These are phyloP conservation scores for Phytophthora multivora DNA, from an alignment of 352 stramenopile genomes.

Conservation along the genomic window DNA sequence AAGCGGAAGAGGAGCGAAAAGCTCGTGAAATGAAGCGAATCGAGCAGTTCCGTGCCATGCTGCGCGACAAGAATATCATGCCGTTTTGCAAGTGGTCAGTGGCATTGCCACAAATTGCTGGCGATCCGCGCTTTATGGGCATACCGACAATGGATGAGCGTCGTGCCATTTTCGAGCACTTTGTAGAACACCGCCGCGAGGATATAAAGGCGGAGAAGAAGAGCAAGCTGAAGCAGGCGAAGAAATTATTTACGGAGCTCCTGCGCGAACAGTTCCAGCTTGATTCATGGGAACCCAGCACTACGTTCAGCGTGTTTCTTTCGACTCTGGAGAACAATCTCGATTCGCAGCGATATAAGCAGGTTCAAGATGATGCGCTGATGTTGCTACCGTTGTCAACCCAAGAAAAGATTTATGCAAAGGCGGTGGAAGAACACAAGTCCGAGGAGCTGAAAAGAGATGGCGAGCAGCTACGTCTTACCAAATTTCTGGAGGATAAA, in stretches of 20 bases:
- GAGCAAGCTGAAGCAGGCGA: constrained; percentile 64
- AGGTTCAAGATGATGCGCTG: constrained; percentile 46
- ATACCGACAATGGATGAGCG: constrained; percentile 82
- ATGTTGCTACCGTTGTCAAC: constrained; percentile 41
- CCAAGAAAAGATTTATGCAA: constrained; percentile 64
- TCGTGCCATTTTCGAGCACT: constrained; percentile 80
- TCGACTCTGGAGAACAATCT: constrained; percentile 50
- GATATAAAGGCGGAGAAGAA: constrained; percentile 84
- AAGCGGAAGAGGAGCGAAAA: constrained; percentile 31
- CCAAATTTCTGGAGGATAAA: constrained; percentile 38
- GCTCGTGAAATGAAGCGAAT: constrained; percentile 53
- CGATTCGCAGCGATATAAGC: constrained; percentile 35
- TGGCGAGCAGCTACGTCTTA: constrained; percentile 36
- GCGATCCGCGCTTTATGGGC: constrained; percentile 74
- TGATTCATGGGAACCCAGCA: constrained; percentile 51
- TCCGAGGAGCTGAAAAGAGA: constrained; percentile 37
- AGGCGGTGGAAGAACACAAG: constrained; percentile 46
- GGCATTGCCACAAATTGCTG: constrained; percentile 70
- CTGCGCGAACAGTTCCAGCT: constrained; percentile 53
- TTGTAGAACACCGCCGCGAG: constrained; percentile 72
- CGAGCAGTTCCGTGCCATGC: constrained; percentile 69
- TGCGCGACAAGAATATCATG: constrained; percentile 87
- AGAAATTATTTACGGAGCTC: constrained; percentile 52
- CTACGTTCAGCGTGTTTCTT: constrained; percentile 59
- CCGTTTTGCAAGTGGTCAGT: constrained; percentile 85